These are phyloP conservation scores for Papiliotrema nemorosa DNA, from an alignment of 1,284 basidiomycete species.

Conservation along the genomic window DNA sequence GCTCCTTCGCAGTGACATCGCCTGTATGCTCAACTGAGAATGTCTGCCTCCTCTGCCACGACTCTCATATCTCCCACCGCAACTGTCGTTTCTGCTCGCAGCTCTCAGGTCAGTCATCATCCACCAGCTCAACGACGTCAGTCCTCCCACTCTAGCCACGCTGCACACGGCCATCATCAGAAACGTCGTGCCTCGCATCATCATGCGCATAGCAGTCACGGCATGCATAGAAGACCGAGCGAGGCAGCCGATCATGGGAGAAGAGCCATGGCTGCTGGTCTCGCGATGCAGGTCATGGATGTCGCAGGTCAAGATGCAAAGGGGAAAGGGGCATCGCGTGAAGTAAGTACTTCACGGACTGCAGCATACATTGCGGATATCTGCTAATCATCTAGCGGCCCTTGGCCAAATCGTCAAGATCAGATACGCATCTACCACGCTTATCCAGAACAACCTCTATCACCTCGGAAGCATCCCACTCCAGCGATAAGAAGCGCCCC, in stretches of 20 bases:
- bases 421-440: conserved; percentile 31
- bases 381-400: conserved; percentile 21
- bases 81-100: conserved; percentile 6
- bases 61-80: conserved; percentile 40
- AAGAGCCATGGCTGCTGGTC: conserved; percentile 35
- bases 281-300: conserved; percentile 41
- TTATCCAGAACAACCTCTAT: conserved; percentile 29
- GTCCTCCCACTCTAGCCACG: conserved; percentile 8
- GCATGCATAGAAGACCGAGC: conserved; percentile 17
- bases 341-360: conserved; percentile 15
- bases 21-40: conserved; percentile 7
- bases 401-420: conserved; percentile 21
- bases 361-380: not conserved
- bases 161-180: conserved; percentile 13
- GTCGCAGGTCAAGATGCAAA: conserved; percentile 12
- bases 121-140: conserved; percentile 8
- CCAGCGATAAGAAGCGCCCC: conserved; percentile 11
- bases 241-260: conserved; percentile 34
- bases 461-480: conserved; percentile 17
- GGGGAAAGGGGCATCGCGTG: conserved; percentile 19
- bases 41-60: conserved; percentile 38
- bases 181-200: conserved; percentile 11
- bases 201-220: conserved; percentile 6
- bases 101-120: too few relatives aligned
- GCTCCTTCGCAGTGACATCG: too few relatives aligned